Base-by-base conservation (phyloP, 75 land plant genomes). In the Cryptomeria japonica region DNA sequence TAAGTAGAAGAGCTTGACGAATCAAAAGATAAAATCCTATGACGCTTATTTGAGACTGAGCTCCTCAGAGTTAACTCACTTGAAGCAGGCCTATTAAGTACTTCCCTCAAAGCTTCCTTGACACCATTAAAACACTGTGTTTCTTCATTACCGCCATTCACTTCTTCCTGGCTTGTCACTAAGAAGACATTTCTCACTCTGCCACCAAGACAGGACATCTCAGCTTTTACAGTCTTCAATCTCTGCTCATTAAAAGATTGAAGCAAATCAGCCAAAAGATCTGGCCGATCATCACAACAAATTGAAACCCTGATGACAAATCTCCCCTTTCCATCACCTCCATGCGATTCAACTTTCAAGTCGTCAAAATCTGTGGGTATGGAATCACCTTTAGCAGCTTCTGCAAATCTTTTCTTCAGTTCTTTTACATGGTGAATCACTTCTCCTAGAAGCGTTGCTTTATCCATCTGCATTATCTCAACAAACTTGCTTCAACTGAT, bases 391-490 rank as follows among this genome's bases (percentile, higher is more conserved):
- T 91, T 84, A 12, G 89, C 88, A 85, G 93, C 91, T 25, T 93
- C 91, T 1, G 91, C 86, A 4, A 91, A 89, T 49, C 87, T 90
- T 38, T 91, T 87, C 64, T 94, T 94, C 47, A 95, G 91, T 16
- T 95, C 96, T 39, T 83, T 93, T 86, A 95, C 92, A n/a, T 91
- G 96, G 58, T 91, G 89, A 25, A 95, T 93, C 72, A 92, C 96
- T 83, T 93, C 95, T 56, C 94, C 94, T 8, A 95, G 91, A n/a
- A 95, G 91, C 3, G 96, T 90, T 19, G 96, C 96, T 80, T 95
- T 95, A 89, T 95, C 96, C 39, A 91, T 93, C 96, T 95, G 93
- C 84, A 75, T 77, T 49, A 41, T 32, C 44, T 25, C 70, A 64
- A 64, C 12, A 64, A 64, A 22, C 28, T 22, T 64, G 70, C 70